Base-by-base conservation (phyloP, 805 yeast genomes). In the Zygoascus biomembranicola region DNA sequence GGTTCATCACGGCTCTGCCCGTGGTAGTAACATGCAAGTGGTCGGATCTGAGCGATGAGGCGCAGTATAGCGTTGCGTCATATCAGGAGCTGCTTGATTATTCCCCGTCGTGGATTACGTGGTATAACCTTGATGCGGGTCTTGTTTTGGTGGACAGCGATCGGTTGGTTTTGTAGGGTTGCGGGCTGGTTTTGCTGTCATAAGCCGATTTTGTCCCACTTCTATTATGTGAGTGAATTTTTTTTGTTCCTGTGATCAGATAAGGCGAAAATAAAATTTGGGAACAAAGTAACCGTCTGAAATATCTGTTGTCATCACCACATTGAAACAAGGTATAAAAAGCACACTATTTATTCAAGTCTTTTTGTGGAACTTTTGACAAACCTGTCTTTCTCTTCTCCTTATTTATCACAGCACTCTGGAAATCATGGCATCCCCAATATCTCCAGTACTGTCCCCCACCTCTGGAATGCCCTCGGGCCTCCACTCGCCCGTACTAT, bases 51-150 rank as follows among this genome's bases (percentile, higher is more conserved):
- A 11, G 5, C 14, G 41, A n/a, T 6, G 26, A 32, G 41, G 44
- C 44, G 26, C 5, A 14, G 41, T 26, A 26, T 16, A 16, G n/a
- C n/a, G 66, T 87, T 3, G 90, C 95, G 0, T 90, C 94, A 1
- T 81, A 75, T 58, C 82, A 79, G 54, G 96, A 90, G 63, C 64
- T 89, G 43, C 62, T 84, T 39, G 78, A 79, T 57, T 88, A 80
- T 63, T 71, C 87, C 0, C 95, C 96, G 1, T 68, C 73, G 20
- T 78, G 79, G 65, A 76, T 82, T 20, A 76, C 82, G 2, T 82
- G 82, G 73, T 77, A 88, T 32, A 90, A 87, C 61, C 61, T 70
- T 55, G 66, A 63, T 16, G 78, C 80, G 49, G 97, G 97, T 0
- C 66, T 90, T 59, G 85, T 89, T 1, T 76, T 79, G 54, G 76